Percentiles rank a stretch among this genome's conserved stretches.
phyloP scores from a whole-genome alignment of 371 early-diverging fungal species.

The Mucor plumbeus region DNA sequence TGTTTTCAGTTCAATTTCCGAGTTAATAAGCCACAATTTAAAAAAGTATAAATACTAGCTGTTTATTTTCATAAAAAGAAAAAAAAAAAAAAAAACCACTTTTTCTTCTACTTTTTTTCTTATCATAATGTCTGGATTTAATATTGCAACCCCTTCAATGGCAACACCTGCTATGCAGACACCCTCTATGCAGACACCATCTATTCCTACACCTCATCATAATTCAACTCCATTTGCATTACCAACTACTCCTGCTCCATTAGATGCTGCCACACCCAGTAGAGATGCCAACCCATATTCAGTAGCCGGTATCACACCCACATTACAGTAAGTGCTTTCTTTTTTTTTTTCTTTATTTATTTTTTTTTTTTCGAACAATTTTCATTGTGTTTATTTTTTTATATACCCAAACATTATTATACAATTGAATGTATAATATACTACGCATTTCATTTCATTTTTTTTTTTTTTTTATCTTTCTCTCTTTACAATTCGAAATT shows the following conservation, averaged over 20 bases:
- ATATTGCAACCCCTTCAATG: constrained; percentile 57
- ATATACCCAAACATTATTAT: background rate
- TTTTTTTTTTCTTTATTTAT: constrained; percentile 7
- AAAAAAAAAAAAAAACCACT: background rate
- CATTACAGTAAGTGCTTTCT: constrained; percentile 78
- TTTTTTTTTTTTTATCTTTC: constrained; percentile 9
- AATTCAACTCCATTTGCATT: constrained; percentile 50
- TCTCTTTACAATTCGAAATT: constrained; percentile 8
- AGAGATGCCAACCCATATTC: constrained; percentile 60
- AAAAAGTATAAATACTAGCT: constrained; percentile 21
- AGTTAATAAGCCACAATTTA: constrained; percentile 10
- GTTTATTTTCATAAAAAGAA: background rate
- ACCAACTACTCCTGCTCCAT: constrained; percentile 57
- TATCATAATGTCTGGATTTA: constrained; percentile 52
- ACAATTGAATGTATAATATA: background rate
- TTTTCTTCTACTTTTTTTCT: background rate
- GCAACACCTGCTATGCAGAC: constrained; percentile 52
- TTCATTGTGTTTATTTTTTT: background rate
- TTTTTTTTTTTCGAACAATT: background rate
- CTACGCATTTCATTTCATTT: background rate
- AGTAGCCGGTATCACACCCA: constrained; percentile 81
- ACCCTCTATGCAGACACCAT: constrained; percentile 56
- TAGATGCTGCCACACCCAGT: constrained; percentile 59
- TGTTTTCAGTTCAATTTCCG: constrained; percentile 14
- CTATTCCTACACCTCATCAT: constrained; percentile 52